Percentiles rank a stretch among this genome's conserved stretches.
Conservation (phyloP, 2,329 filamentous ascomycete species). For the Elsinoe batatas region DNA sequence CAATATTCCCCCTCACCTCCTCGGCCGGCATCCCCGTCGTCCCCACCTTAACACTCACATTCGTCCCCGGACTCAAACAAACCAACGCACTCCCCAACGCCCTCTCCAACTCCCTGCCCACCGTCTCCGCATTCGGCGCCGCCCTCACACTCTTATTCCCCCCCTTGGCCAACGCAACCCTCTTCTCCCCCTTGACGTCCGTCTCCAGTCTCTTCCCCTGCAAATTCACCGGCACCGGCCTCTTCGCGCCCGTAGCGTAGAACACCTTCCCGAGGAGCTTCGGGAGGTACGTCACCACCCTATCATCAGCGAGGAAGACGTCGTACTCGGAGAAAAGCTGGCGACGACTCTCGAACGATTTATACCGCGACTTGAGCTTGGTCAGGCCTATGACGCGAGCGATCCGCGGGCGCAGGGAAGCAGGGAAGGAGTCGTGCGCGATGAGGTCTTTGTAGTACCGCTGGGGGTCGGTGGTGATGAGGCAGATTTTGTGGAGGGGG, state of each 20-base stretch:
- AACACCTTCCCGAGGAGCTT: constrained; percentile 81
- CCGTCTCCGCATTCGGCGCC: constrained; percentile 51
- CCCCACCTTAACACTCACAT: constrained; percentile 71
- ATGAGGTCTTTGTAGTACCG: constrained; percentile 84
- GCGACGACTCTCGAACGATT: constrained; percentile 76
- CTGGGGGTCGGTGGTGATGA: constrained; percentile 77
- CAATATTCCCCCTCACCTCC: constrained; percentile 71
- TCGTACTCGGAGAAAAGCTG: constrained; percentile 81
- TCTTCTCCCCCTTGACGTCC: constrained; percentile 45
- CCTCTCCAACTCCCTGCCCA: constrained; percentile 70
- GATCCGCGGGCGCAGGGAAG: constrained; percentile 38
- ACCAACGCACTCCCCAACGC: constrained; percentile 70
- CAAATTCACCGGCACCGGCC: constrained; percentile 74
- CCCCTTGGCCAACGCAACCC: constrained; percentile 32
- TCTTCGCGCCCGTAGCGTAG: constrained; percentile 72
- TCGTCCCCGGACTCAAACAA: constrained; percentile 66
- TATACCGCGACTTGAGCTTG: constrained; percentile 84
- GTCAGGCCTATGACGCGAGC: constrained; percentile 62
- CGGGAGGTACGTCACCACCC: constrained; percentile 64
- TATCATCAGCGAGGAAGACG: constrained; percentile 84
- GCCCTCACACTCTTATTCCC: constrained; percentile 30
- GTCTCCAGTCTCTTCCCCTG: constrained; percentile 40
- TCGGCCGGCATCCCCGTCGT: constrained; percentile 63
- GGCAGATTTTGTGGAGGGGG: constrained; percentile 56
- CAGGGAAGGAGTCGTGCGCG: constrained; percentile 52